Evolutionary conservation across 306 rosid species (phyloP).

Genomic region (Hylodesmum podocarpum): DNA sequence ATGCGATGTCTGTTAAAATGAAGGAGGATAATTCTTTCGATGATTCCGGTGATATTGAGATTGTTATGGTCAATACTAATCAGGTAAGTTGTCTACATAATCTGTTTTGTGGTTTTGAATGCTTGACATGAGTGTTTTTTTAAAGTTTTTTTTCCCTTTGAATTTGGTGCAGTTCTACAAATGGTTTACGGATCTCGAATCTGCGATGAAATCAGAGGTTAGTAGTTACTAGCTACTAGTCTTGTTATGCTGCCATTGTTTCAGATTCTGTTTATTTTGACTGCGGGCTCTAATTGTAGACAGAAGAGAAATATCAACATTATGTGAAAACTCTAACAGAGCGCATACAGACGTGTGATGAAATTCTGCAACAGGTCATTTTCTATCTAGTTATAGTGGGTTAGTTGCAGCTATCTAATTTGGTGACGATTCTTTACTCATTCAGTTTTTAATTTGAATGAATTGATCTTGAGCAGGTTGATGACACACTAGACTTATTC

Average conservation of each 20-base stretch:
- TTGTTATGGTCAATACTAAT: conserved; percentile 82
- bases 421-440: conserved; percentile 4
- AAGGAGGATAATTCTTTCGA: conserved; percentile 58
- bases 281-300: conserved; percentile 46
- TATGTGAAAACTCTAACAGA: conserved; percentile 81
- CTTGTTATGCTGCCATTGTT: neutral
- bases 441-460: conserved; percentile 16
- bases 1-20: conserved; percentile 51
- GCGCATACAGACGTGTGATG: conserved; percentile 90
- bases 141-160: conserved; percentile 27
- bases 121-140: neutral
- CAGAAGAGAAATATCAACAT: conserved; percentile 96
- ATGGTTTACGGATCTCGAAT: conserved; percentile 96
- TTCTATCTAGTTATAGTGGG: neutral
- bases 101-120: neutral
- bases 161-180: conserved; percentile 72
- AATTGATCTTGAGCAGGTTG: conserved; percentile 63
- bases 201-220: conserved; percentile 98
- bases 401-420: neutral
- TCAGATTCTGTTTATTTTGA: neutral
- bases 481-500: conserved; percentile 78
- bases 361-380: conserved; percentile 79
- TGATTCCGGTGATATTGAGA: conserved; percentile 59
- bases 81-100: conserved; percentile 45
- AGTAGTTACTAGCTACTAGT: conserved; percentile 18